phyloP scores from a whole-genome alignment of 768 basidiomycete species.

The Inosperma sp. region DNA sequence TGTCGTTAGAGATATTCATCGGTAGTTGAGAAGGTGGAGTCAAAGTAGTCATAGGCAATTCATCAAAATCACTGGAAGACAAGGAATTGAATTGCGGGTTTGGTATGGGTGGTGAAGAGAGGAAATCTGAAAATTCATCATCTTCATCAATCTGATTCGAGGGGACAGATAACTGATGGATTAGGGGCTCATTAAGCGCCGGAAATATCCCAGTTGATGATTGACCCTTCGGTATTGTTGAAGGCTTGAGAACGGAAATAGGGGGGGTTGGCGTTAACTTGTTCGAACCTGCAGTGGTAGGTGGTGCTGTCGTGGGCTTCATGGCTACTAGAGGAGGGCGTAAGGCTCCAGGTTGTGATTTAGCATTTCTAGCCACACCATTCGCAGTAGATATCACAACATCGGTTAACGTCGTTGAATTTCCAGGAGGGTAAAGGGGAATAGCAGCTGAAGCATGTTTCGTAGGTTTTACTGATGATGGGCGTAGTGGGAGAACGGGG shows the following conservation, averaged over 20 bases:
- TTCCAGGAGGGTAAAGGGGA: no score
- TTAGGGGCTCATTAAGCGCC: background rate
- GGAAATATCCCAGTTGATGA: no score
- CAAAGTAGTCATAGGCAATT: background rate
- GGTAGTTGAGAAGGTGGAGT: background rate
- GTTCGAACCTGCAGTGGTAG: no score
- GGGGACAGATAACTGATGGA: constrained; percentile 23
- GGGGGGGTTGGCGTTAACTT: no score
- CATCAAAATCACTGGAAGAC: constrained; percentile 9
- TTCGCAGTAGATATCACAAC: no score
- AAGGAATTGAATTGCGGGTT: constrained; percentile 15
- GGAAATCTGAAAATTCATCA: constrained; percentile 53
- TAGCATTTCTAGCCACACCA: no score
- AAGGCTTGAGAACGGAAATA: no score
- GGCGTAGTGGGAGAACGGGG: background rate
- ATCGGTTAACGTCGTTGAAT: no score
- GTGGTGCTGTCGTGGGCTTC: no score
- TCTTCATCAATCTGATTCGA: constrained; percentile 35
- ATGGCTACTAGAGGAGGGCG: no score
- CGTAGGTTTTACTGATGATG: background rate
- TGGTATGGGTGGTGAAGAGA: constrained; percentile 31
- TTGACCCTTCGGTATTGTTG: no score
- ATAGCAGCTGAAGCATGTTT: background rate
- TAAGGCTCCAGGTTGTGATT: no score
- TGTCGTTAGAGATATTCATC: constrained; percentile 1